Evolutionary conservation across 2,329 filamentous ascomycete genomes (phyloP).

Genomic region (Colletotrichum melonis): DNA sequence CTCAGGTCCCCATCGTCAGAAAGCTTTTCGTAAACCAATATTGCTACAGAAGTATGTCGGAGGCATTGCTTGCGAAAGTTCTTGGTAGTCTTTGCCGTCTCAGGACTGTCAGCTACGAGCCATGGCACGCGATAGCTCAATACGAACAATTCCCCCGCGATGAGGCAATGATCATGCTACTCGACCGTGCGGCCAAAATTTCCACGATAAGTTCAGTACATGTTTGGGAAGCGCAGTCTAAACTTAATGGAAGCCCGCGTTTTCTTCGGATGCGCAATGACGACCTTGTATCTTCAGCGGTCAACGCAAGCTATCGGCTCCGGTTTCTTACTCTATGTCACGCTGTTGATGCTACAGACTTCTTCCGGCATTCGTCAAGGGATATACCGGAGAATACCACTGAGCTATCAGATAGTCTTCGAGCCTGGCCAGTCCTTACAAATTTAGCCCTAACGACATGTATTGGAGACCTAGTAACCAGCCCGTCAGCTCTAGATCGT

Average conservation of each 20-base stretch:
- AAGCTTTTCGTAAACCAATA: background rate
- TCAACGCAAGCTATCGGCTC: background rate
- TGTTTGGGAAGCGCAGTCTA: background rate
- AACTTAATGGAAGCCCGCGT: background rate
- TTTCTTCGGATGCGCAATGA: background rate
- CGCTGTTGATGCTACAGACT: conserved; percentile 6
- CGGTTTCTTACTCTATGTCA: background rate
- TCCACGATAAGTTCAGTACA: background rate
- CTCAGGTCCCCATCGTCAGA: background rate
- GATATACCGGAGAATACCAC: background rate
- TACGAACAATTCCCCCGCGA: background rate
- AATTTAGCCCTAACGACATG: background rate
- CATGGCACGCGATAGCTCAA: background rate
- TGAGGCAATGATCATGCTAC: background rate
- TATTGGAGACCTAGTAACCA: background rate
- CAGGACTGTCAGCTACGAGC: background rate
- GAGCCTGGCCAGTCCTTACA: background rate
- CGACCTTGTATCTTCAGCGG: background rate
- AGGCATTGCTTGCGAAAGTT: background rate
- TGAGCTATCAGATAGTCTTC: background rate
- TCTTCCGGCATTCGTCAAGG: background rate
- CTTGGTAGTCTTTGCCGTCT: background rate
- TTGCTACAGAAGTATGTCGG: background rate
- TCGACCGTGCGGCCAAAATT: background rate
- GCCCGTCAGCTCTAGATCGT: background rate